Evolutionary conservation across 2,329 filamentous ascomycete genomes (phyloP), one percentile per base, ranked within the genome.

Genomic region (Fusarium sp.): DNA sequence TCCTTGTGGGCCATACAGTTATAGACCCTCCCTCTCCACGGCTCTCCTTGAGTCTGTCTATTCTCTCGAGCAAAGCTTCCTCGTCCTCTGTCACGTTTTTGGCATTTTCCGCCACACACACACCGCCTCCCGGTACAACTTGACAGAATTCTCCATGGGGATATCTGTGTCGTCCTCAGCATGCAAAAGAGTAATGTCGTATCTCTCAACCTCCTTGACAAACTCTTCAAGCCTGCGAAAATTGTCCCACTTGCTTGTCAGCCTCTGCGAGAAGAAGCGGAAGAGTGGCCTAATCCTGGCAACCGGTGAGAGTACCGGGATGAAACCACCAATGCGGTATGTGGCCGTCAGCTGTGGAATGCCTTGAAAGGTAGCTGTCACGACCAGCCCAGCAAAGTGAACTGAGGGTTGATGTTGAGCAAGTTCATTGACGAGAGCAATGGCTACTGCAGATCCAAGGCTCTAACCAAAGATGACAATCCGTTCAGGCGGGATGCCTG

Each of bases 381-480:
- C 79, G 3, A 89, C 83, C 2, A 83, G 81, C 4, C 87, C 87
- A 2, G 86, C 83, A 60, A 89, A 88, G 6, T 72, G 66, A 11
- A 74, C 31, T 0, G 70, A 40, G 0, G 69, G 52, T 11, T 71
- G 8, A 13, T 29, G 67, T 6, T 66, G 47, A 0, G 74, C 69
- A 5, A 76, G 38, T 36, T 77, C 63, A 66, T 85, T 83, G 1
- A 84, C 81, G 1, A 89, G 63, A 14, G 72, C 66, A 27, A 76
- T 74, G 22, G 72, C 70, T 5, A 77, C 76, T 20, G 65, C 79
- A 2, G 90, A 90, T 5, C 90, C 90, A 35, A 92, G 81, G 0
- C 88, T 91, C 74, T 92, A 90, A 1, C 84, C 86, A 68, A 89
- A 91, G 25, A 92, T 78, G n/a, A 90, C 83, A 42, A 91, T 91